Base-by-base conservation (phyloP, 2,329 filamentous ascomycete species). In the Cryphonectria naterciae region DNA sequence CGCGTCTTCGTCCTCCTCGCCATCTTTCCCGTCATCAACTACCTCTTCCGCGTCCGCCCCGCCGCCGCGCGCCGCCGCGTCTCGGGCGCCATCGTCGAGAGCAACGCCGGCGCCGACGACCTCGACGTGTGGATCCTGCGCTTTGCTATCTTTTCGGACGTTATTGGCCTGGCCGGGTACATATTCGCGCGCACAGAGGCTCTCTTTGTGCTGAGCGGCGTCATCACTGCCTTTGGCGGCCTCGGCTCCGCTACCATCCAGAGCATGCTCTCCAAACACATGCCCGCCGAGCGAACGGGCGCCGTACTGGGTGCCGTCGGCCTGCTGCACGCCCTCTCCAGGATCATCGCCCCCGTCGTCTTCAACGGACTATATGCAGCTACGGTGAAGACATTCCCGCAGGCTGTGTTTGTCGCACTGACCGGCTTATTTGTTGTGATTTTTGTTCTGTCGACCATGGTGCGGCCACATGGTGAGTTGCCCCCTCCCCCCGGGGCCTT, bases 281-380 rank as follows among this genome's bases (percentile, higher is more conserved):
- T 98, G 0, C 93, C 95, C 0, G 85, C 90, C 0, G 92, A 96
- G 74, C 88, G 88, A 63, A 91, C 96, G 0, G 96, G 96, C 0
- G 91, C 96, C 79, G 84, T 98, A n/a, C 86, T 99, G 0, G 96
- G 96, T 32, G 95, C 94, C 1, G 92, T 91, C 22, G 96, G 95
- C 0, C 84, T 98, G 73, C 81, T 98, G 70, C 95, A 98, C 80
- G 92, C 94, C 0, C 81, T 97, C 49, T 89, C 93, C 3, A 86
- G 94, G 73, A 89, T 98, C 2, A 79, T 97, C 17, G 91, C 92
- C 0, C 96, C 96, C 0, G 87, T 93, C 0, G 78, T 95, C 1
- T 97, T 98, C 81, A 97, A 96, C 77, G 88, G 93, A 6, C 88
- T 98, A 13, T 99, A 97, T 79, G 92, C 92, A 19, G 84, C 87